Evolutionary conservation across 2,329 filamentous ascomycete genomes (phyloP), one percentile per base, ranked within the genome.

Genomic region (Hirsutella rhossiliensis): DNA sequence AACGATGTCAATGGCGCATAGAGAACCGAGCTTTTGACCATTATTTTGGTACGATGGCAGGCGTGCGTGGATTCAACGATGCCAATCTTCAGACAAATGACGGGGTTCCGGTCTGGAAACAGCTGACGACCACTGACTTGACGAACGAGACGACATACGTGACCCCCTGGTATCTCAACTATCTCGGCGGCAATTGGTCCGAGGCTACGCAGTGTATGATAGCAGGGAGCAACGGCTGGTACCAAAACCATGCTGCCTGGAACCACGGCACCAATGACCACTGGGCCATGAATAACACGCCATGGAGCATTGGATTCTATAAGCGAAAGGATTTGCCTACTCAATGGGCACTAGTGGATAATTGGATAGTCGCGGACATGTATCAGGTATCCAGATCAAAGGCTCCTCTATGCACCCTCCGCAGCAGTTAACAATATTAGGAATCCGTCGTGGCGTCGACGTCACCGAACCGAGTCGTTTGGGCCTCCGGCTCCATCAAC

Each of bases 1-100:
- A n/a, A n/a, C n/a, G n/a, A n/a, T n/a, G 15, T 36, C 5, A 4
- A 29, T 5, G 4, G 28, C 4, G 29, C n/a, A 0, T 29, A 61
- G 61, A 61, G 47, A 61, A 60, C 39, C 50, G 56, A 4, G 64
- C 64, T 4, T 68, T 65, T 48, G 60, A 61, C 39, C 60, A 75
- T 60, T 75, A 75, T 50, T 75, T 73, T 54, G 72, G 72, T 11
- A 73, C 71, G 4, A 74, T 75, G 72, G 67, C 71, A 4, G 72
- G 71, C 18, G 67, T 75, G 32, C 66, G 73, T 32, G 72, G 72
- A 6, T 76, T 76, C 55, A 68, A 67, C 23, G 73, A 77, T 48
- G 73, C 73, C 6, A 78, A 78, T 45, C 62, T 72, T 1, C 70
- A 75, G 48, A 55, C 69, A 42, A 73, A 74, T 43, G 58, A 66